phyloP scores from a whole-genome alignment of 192 early-diverging fungal genomes.

The Phycomyces nitens region DNA sequence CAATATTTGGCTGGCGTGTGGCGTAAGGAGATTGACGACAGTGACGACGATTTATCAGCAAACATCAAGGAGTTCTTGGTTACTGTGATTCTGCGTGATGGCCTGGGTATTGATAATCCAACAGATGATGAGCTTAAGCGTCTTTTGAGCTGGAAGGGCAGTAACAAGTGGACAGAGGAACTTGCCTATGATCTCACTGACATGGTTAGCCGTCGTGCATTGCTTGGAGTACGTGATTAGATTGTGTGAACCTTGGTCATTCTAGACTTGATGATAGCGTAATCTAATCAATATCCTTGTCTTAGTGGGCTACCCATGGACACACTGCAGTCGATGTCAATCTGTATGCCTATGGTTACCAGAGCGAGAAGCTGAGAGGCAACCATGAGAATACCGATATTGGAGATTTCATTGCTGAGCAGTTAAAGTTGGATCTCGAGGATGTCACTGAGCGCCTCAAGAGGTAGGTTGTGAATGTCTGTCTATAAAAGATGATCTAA shows the following conservation, averaged over 20 bases:
- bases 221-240: conserved; percentile 46
- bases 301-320: conserved; percentile 79
- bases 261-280: no score
- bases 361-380: conserved; percentile 44
- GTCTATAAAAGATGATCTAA: no score
- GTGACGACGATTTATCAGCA: neutral
- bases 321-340: conserved; percentile 95
- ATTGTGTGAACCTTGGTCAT: no score
- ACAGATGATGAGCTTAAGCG: conserved; percentile 58
- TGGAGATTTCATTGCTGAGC: conserved; percentile 51
- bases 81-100: conserved; percentile 58
- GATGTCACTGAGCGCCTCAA: conserved; percentile 42
- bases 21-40: neutral
- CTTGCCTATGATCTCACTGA: conserved; percentile 47
- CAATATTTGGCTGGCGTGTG: conserved; percentile 31
- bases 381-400: conserved; percentile 70
- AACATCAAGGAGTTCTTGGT: conserved; percentile 27
- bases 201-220: conserved; percentile 53
- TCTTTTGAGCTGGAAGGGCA: conserved; percentile 38
- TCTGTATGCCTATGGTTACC: conserved; percentile 57
- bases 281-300: no score
- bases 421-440: conserved; percentile 49
- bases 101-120: conserved; percentile 73
- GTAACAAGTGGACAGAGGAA: conserved; percentile 13
- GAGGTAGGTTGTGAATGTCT: conserved; percentile 1